phyloP scores from a whole-genome alignment of 2,329 filamentous ascomycete species.

The Falciphora oryzae region DNA sequence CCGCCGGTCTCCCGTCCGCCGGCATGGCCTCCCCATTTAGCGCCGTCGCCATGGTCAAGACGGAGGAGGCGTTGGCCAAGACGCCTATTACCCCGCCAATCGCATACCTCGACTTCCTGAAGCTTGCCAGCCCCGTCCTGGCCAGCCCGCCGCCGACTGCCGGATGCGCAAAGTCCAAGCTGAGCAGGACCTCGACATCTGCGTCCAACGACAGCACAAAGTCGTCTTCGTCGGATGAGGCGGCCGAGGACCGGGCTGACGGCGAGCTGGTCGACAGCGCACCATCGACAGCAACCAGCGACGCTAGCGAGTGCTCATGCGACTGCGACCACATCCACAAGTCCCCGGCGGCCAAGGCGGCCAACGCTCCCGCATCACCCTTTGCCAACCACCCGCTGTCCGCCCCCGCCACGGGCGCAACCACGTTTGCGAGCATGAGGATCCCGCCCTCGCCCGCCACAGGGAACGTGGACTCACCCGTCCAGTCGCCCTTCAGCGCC shows the following conservation, averaged over 20 bases:
- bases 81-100: slow-evolving; percentile 88
- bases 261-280: slow-evolving; percentile 28
- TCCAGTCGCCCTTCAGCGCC: slow-evolving; percentile 71
- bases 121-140: slow-evolving; percentile 43
- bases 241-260: slow-evolving; percentile 22
- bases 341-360: slow-evolving; percentile 34
- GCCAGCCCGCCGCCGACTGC: slow-evolving; percentile 21
- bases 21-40: slow-evolving; percentile 35
- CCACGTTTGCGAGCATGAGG: slow-evolving; percentile 61
- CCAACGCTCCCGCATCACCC: slow-evolving; percentile 41
- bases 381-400: slow-evolving; percentile 50
- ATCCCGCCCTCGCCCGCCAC: slow-evolving; percentile 71
- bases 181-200: slow-evolving; percentile 22
- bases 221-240: slow-evolving; percentile 35
- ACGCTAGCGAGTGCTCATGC: slow-evolving; percentile 51
- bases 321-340: slow-evolving; percentile 47
- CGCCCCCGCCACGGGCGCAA: slow-evolving; percentile 53
- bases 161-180: slow-evolving; percentile 16
- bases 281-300: slow-evolving; percentile 52
- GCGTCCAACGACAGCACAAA: slow-evolving; percentile 24
- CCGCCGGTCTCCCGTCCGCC: slow-evolving; percentile 34
- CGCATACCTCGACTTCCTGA: slow-evolving; percentile 91
- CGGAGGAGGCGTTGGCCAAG: slow-evolving; percentile 57
- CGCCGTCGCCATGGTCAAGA: slow-evolving; percentile 55
- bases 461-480: slow-evolving; percentile 62